Evolutionary conservation across 116 monocot species (phyloP).

Genomic region (Dioscorea cayenensis): DNA sequence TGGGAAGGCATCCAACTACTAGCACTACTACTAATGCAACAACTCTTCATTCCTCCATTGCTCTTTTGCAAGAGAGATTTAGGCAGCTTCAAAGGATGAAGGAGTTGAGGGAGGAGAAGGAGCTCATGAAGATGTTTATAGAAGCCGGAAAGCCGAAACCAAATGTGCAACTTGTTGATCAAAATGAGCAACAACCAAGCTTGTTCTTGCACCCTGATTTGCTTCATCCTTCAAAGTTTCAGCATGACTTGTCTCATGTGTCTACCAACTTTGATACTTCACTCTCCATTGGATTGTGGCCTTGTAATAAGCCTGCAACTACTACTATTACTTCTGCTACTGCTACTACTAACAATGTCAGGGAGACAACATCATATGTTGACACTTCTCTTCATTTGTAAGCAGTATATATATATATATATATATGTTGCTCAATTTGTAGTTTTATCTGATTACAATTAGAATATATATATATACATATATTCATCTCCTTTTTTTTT

Average conservation of each 20-base stretch:
- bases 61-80: conserved; percentile 80
- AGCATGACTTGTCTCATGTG: neutral
- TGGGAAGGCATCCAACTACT: conserved; percentile 11
- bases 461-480: neutral
- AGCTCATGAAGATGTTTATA: conserved; percentile 20
- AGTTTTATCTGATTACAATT: neutral
- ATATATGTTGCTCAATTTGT: neutral
- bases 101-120: conserved; percentile 68
- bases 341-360: too few species aligned
- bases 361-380: conserved; percentile 11
- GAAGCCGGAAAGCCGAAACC: neutral
- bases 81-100: conserved; percentile 65
- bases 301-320: neutral
- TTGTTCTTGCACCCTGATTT: conserved; percentile 42
- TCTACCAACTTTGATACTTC: conserved; percentile 6
- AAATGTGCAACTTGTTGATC: neutral
- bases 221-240: conserved; percentile 14
- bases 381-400: conserved; percentile 62
- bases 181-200: conserved; percentile 8
- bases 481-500: neutral
- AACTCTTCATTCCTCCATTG: conserved; percentile 24
- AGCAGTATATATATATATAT: neutral
- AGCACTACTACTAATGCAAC: neutral
- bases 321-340: too few species aligned
- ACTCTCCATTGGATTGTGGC: conserved; percentile 12